Evolutionary conservation across 106 monocot genomes (phyloP).

Genomic region (Xerophyta viscosa): DNA sequence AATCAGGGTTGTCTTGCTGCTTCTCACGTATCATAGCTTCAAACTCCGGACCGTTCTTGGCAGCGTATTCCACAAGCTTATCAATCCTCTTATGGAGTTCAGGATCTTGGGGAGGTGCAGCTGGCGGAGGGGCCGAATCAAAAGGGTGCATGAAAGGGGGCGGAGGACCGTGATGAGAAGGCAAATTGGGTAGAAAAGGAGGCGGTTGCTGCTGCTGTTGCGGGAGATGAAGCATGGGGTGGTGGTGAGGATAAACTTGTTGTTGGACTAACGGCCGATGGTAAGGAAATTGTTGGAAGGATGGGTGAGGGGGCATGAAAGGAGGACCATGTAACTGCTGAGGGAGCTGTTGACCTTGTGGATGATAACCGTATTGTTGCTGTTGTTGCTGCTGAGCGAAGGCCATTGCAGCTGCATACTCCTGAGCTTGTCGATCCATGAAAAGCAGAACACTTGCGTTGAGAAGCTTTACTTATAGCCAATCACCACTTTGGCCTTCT

Average conservation of each 20-base stretch:
- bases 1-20: slow-evolving; percentile 84
- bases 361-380: slow-evolving; percentile 54
- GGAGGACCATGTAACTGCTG: slow-evolving; percentile 45
- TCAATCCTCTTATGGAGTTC: slow-evolving; percentile 90
- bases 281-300: slow-evolving; percentile 44
- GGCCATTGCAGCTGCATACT: slow-evolving; percentile 82
- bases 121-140: slow-evolving; percentile 45
- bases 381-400: slow-evolving; percentile 65
- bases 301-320: slow-evolving; percentile 50
- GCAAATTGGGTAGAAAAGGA: slow-evolving; percentile 25
- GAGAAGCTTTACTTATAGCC: too few relatives aligned
- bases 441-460: too few relatives aligned
- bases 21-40: slow-evolving; percentile 92
- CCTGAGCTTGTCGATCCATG: slow-evolving; percentile 80
- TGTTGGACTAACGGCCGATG: slow-evolving; percentile 37
- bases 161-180: slow-evolving; percentile 41
- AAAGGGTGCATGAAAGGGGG: slow-evolving; percentile 42
- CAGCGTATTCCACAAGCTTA: slow-evolving; percentile 73
- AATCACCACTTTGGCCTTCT: too few relatives aligned
- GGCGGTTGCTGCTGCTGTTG: slow-evolving; percentile 45
- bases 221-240: slow-evolving; percentile 28
- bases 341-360: slow-evolving; percentile 44
- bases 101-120: slow-evolving; percentile 64
- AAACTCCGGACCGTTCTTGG: slow-evolving; percentile 92
- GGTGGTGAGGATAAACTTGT: slow-evolving; percentile 40